Evolutionary conservation across 306 rosid genomes (phyloP).

Genomic region (Dicorynia guianensis): DNA sequence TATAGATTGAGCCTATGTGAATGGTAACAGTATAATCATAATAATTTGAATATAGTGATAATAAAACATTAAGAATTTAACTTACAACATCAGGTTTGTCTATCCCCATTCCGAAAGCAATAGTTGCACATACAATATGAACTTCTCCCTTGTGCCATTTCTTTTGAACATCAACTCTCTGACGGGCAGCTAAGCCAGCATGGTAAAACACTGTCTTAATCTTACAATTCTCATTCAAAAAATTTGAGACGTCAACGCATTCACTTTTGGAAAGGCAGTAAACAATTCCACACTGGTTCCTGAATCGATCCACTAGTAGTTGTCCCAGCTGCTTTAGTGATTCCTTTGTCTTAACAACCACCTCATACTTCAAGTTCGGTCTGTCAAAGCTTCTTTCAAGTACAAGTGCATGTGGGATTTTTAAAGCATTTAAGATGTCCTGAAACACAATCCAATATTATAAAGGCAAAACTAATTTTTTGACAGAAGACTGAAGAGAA

Average conservation of each 20-base stretch:
- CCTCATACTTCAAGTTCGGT: slow-evolving; percentile 94
- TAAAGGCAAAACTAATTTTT: slow-evolving; percentile 11
- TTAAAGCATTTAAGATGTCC: slow-evolving; percentile 85
- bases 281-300: slow-evolving; percentile 80
- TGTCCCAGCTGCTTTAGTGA: slow-evolving; percentile 79
- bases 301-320: slow-evolving; percentile 69
- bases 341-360: slow-evolving; percentile 79
- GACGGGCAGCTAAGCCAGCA: slow-evolving; percentile 86
- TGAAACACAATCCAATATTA: slow-evolving; percentile 48
- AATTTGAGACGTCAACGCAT: slow-evolving; percentile 84
- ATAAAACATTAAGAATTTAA: slow-evolving; percentile 40
- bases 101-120: slow-evolving; percentile 99
- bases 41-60: slow-evolving; percentile 11
- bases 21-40: slow-evolving; percentile 35
- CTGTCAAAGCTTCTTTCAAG: slow-evolving; percentile 98
- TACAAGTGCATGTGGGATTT: slow-evolving; percentile 83
- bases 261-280: slow-evolving; percentile 97
- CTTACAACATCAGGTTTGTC: slow-evolving; percentile 98
- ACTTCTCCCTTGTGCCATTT: slow-evolving; percentile 90
- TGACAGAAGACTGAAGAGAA: slow-evolving; percentile 9
- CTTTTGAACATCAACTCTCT: slow-evolving; percentile 85
- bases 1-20: slow-evolving; percentile 26
- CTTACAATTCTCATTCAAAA: slow-evolving; percentile 69
- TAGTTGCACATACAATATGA: slow-evolving; percentile 89
- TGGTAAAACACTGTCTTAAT: slow-evolving; percentile 84